These are phyloP conservation scores for Stagonosporopsis chrysanthemi DNA, from an alignment of 2,329 filamentous ascomycete species.

Conservation along the genomic window DNA sequence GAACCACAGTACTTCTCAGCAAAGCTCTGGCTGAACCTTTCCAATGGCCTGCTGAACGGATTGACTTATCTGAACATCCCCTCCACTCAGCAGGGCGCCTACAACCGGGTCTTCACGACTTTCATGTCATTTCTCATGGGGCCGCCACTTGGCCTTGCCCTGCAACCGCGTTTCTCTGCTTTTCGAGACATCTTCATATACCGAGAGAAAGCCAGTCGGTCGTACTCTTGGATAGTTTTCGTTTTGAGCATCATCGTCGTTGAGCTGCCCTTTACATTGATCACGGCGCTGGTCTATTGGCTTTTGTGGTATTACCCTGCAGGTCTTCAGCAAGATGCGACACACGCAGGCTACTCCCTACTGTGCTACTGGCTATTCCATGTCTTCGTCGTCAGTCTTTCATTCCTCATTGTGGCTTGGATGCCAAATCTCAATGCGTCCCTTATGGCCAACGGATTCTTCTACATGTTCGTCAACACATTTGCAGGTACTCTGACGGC, in stretches of 20 bases:
- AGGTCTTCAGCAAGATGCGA: conserved; percentile 26
- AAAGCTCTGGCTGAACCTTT: conserved; percentile 34
- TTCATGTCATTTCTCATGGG: conserved; percentile 57
- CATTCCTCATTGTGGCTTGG: conserved; percentile 11
- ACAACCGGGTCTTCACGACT: conserved; percentile 56
- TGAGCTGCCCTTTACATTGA: conserved; percentile 70
- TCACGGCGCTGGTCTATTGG: conserved; percentile 69
- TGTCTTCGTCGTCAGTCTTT: conserved; percentile 6
- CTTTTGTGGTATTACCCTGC: conserved; percentile 69
- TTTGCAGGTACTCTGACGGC: conserved; percentile 8
- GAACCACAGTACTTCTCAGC: conserved; percentile 36
- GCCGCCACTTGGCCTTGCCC: conserved; percentile 49
- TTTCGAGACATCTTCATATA: conserved; percentile 60
- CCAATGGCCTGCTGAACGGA: conserved; percentile 31
- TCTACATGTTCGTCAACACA: conserved; percentile 9
- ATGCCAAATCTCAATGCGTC: conserved; percentile 9
- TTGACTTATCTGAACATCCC: conserved; percentile 37
- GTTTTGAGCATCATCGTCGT: conserved; percentile 72
- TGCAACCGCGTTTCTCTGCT: conserved; percentile 55
- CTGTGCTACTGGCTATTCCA: conserved; percentile 1
- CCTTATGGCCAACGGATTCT: conserved; percentile 7
- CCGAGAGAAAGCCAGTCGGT: conserved; percentile 68
- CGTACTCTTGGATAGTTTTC: conserved; percentile 77
- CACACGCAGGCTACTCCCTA: conserved; percentile 5
- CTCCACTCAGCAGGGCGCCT: conserved; percentile 42